Conservation (phyloP, 805 yeast species). For the Candida nitratophila region DNA sequence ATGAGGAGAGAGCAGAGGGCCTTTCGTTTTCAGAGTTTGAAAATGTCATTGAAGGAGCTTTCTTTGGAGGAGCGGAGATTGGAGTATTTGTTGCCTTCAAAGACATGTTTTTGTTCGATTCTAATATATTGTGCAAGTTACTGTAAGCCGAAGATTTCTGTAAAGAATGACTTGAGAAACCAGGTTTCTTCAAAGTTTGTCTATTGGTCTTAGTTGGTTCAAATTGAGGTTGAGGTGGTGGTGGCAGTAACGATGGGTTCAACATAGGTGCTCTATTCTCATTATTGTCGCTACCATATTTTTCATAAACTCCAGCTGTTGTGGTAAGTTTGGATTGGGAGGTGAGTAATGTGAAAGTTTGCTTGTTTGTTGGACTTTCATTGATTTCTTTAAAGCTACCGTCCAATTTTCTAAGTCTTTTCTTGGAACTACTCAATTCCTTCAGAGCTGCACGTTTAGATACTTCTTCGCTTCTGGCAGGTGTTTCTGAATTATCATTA, state of each 20-base stretch:
- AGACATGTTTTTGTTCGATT: neutral
- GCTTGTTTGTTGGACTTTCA: conserved; percentile 24
- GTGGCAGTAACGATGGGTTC: neutral
- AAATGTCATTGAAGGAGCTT: too few relatives aligned
- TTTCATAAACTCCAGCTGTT: neutral
- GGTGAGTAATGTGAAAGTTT: neutral
- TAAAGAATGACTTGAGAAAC: conserved; percentile 11
- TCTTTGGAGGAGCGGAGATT: too few relatives aligned
- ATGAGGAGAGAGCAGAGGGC: neutral
- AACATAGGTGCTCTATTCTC: neutral
- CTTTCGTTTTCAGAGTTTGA: too few relatives aligned
- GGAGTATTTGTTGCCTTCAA: neutral
- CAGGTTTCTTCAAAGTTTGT: too few relatives aligned
- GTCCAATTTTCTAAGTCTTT: conserved; percentile 17
- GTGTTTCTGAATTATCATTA: neutral
- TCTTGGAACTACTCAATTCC: conserved; percentile 22
- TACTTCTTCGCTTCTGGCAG: neutral
- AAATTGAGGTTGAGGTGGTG: conserved; percentile 1
- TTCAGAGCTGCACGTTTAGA: conserved; percentile 14
- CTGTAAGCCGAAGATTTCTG: conserved; percentile 4
- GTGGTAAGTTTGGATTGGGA: neutral
- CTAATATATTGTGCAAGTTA: neutral
- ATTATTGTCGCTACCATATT: too few relatives aligned
- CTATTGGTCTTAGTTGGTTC: neutral
- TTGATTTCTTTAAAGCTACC: conserved; percentile 21